Evolutionary conservation across 73 alveolate species (phyloP).

Genomic region (Halteria grandinella): DNA sequence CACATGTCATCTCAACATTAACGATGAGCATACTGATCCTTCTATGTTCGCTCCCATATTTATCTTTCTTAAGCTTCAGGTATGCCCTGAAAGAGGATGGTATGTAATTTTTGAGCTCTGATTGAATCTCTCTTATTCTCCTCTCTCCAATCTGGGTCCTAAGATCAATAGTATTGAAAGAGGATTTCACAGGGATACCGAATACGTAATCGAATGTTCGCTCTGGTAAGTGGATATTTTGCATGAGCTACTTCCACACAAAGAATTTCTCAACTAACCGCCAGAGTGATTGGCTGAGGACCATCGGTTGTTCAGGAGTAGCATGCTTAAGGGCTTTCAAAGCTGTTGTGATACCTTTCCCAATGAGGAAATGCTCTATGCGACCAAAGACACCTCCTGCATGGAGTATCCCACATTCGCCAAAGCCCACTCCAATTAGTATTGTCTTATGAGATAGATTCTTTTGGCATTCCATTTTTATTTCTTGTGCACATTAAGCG

Average conservation of each 20-base stretch:
- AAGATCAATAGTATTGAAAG: neutral
- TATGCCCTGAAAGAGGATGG: slow-evolving; percentile 44
- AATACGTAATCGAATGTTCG: slow-evolving; percentile 3
- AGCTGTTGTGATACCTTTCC: slow-evolving; percentile 26
- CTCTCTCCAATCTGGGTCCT: slow-evolving; percentile 14
- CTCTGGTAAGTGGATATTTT: neutral
- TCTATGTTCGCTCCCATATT: slow-evolving; percentile 36
- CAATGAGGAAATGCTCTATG: slow-evolving; percentile 13
- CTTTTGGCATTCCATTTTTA: slow-evolving; percentile 28
- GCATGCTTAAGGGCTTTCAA: slow-evolving; percentile 17
- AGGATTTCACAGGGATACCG: too few relatives aligned
- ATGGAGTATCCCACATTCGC: slow-evolving; percentile 35
- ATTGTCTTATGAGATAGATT: slow-evolving; percentile 6
- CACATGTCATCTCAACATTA: slow-evolving; percentile 1
- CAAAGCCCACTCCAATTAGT: slow-evolving; percentile 44
- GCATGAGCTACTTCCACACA: neutral
- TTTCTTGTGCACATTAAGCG: slow-evolving; percentile 30
- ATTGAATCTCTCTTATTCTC: slow-evolving; percentile 6
- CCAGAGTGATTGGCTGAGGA: slow-evolving; percentile 4
- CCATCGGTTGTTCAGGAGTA: neutral
- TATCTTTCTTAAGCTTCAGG: slow-evolving; percentile 31
- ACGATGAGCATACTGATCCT: slow-evolving; percentile 1
- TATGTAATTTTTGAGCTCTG: slow-evolving; percentile 11
- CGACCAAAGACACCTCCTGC: slow-evolving; percentile 44
- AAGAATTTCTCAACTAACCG: slow-evolving; percentile 7